phyloP scores from a whole-genome alignment of 768 basidiomycete species.

The Chiua virens region DNA sequence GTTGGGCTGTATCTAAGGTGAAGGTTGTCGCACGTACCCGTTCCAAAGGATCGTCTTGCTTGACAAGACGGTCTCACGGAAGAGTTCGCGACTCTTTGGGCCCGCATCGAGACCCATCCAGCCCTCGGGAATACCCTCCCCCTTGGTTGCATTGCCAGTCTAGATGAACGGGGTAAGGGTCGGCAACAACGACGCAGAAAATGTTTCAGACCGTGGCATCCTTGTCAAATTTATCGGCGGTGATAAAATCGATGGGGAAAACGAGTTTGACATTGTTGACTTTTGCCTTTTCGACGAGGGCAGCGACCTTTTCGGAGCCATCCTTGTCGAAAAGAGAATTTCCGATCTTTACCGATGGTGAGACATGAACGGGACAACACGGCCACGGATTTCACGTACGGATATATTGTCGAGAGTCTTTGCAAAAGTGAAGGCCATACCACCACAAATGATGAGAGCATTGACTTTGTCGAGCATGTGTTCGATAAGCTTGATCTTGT shows the following conservation, averaged over 20 bases:
- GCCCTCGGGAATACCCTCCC: slow-evolving; percentile 84
- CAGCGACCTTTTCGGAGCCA: slow-evolving; percentile 82
- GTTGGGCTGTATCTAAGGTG: neutral
- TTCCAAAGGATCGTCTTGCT: slow-evolving; percentile 98
- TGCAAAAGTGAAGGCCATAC: slow-evolving; percentile 99
- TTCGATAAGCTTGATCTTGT: slow-evolving; percentile 98
- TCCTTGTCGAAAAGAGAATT: slow-evolving; percentile 90
- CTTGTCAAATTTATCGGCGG: slow-evolving; percentile 93
- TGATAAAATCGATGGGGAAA: slow-evolving; percentile 94
- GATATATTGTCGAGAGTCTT: slow-evolving; percentile 82
- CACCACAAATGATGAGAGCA: slow-evolving; percentile 93
- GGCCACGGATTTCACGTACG: slow-evolving; percentile 40
- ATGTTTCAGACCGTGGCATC: slow-evolving; percentile 65
- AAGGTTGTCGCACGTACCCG: slow-evolving; percentile 50
- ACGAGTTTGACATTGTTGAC: slow-evolving; percentile 90
- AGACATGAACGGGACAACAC: neutral
- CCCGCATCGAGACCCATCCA: slow-evolving; percentile 97
- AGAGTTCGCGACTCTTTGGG: slow-evolving; percentile 77
- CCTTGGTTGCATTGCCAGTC: slow-evolving; percentile 75
- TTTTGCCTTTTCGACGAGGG: slow-evolving; percentile 89
- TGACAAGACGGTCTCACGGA: slow-evolving; percentile 74
- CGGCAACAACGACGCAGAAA: neutral
- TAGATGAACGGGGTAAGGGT: slow-evolving; percentile 29
- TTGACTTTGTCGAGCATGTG: slow-evolving; percentile 99
- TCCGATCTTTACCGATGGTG: slow-evolving; percentile 60